Conservation (phyloP, 2,329 filamentous ascomycete genomes). For the Trichoderma endophyticum region DNA sequence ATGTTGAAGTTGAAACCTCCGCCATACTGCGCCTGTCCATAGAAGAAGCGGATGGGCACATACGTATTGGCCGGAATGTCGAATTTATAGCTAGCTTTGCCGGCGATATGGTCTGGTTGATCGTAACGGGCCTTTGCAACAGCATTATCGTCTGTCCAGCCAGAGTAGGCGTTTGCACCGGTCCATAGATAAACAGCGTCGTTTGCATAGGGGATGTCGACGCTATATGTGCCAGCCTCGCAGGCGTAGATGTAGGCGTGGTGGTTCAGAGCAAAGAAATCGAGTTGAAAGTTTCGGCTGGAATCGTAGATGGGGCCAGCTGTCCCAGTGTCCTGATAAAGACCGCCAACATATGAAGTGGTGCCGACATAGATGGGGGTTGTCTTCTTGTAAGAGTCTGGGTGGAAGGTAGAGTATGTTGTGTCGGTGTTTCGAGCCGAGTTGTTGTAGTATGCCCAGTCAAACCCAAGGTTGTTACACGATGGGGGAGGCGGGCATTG, state of each 20-base stretch:
- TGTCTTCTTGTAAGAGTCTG: neutral
- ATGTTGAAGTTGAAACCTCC: constrained; percentile 18
- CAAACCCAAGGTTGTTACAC: neutral
- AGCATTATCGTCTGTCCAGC: constrained; percentile 26
- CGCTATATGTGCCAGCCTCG: constrained; percentile 24
- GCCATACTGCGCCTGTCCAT: constrained; percentile 18
- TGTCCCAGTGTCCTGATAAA: neutral
- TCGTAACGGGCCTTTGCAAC: constrained; percentile 24
- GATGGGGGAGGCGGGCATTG: neutral
- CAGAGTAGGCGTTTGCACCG: constrained; percentile 24
- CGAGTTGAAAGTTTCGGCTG: constrained; percentile 17
- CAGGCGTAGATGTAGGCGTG: constrained; percentile 28
- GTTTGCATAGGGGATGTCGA: constrained; percentile 24
- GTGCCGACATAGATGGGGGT: neutral
- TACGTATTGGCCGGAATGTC: constrained; percentile 18
- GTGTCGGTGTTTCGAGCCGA: neutral
- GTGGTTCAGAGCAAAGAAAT: constrained; percentile 28
- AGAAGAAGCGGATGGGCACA: constrained; percentile 20
- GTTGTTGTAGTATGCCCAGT: neutral
- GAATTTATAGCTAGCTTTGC: constrained; percentile 23
- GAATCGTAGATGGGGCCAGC: neutral
- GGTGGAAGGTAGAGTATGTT: neutral
- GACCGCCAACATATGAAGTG: neutral
- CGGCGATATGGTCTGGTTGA: constrained; percentile 20
- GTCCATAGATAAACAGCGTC: constrained; percentile 21